phyloP scores from a whole-genome alignment of 2,329 filamentous ascomycete genomes.

The Trichothecium sympodiale region DNA sequence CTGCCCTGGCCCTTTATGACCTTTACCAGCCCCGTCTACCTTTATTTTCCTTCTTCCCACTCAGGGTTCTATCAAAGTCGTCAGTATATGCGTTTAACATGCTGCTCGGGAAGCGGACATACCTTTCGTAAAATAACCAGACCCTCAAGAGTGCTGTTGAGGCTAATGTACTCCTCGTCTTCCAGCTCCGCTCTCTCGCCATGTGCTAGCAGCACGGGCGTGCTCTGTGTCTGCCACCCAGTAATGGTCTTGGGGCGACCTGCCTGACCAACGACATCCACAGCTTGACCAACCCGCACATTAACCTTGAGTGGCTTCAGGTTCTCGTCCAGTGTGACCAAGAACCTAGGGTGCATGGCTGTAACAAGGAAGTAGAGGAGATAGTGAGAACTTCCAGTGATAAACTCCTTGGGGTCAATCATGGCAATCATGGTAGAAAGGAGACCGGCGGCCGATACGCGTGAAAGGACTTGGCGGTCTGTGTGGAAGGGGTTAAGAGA shows the following conservation, averaged over 20 bases:
- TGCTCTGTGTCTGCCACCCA: constrained; percentile 98
- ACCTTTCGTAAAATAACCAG: constrained; percentile 96
- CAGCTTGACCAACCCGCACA: constrained; percentile 92
- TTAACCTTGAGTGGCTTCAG: constrained; percentile 91
- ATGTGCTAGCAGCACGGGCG: constrained; percentile 88
- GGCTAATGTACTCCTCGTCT: constrained; percentile 90
- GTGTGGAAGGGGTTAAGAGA: constrained; percentile 98
- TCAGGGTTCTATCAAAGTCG: constrained; percentile 23
- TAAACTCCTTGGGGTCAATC: constrained; percentile 87
- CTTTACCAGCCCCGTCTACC: constrained; percentile 8
- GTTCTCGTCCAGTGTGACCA: constrained; percentile 91
- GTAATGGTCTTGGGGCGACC: constrained; percentile 98
- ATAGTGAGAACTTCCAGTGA: constrained; percentile 64
- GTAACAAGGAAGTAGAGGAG: constrained; percentile 95
- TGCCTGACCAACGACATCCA: constrained; percentile 94
- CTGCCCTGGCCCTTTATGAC: constrained; percentile 3
- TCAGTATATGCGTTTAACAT: not conserved
- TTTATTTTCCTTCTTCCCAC: constrained; percentile 27
- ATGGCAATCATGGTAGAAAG: constrained; percentile 84
- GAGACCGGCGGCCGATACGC: constrained; percentile 80
- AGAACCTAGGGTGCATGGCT: constrained; percentile 92
- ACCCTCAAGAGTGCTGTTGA: constrained; percentile 86
- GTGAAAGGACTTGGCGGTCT: constrained; percentile 87
- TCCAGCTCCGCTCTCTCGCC: constrained; percentile 94
- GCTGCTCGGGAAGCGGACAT: constrained; percentile 10